These are phyloP conservation scores for Phalaenopsis equestris DNA, from an alignment of 106 monocot species.

Conservation along the genomic window DNA sequence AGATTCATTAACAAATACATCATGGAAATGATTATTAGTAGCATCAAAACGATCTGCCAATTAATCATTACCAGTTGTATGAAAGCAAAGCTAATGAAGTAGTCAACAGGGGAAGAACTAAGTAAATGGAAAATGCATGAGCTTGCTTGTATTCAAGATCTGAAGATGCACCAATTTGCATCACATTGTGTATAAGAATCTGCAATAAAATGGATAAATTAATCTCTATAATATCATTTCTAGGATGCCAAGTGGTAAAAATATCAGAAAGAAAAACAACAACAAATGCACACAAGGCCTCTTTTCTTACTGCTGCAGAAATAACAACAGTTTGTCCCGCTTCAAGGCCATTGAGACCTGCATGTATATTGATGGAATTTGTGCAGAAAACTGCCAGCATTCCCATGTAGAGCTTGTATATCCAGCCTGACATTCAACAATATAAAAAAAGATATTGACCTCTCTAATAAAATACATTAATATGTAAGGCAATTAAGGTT, in stretches of 20 bases:
- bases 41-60: not conserved
- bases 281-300: not conserved
- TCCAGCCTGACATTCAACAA: slow-evolving; percentile 40
- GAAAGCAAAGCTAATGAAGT: slow-evolving; percentile 90
- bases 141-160: slow-evolving; percentile 75
- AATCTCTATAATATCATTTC: slow-evolving; percentile 4
- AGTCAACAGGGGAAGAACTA: slow-evolving; percentile 50
- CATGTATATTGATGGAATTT: slow-evolving; percentile 90
- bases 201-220: slow-evolving; percentile 23
- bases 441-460: not conserved
- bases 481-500: not conserved
- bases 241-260: not conserved
- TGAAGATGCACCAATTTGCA: slow-evolving; percentile 86
- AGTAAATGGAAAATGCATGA: slow-evolving; percentile 93
- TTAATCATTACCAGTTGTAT: slow-evolving; percentile 68
- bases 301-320: slow-evolving; percentile 74
- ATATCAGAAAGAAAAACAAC: not conserved
- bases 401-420: slow-evolving; percentile 93
- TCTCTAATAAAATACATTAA: not conserved
- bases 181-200: slow-evolving; percentile 92
- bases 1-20: not conserved
- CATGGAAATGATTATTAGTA: not conserved
- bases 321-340: slow-evolving; percentile 91
- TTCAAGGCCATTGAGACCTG: slow-evolving; percentile 94
- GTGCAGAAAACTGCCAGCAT: slow-evolving; percentile 90